phyloP scores from a whole-genome alignment of 306 rosid species.

The Pueraria montana region DNA sequence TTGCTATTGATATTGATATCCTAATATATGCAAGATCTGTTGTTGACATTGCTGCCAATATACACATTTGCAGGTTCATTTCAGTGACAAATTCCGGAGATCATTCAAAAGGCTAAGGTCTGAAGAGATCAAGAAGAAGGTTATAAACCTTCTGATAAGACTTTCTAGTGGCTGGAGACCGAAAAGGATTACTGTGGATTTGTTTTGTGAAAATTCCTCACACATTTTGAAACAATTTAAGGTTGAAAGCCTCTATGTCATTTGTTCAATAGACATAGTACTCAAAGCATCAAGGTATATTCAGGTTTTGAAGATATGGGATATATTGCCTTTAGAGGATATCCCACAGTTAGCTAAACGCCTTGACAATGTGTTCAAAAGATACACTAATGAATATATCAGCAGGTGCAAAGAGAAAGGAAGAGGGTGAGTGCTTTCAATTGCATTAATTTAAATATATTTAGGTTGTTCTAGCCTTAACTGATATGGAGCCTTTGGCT shows the following conservation, averaged over 20 bases:
- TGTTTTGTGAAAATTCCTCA: conserved; percentile 51
- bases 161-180: conserved; percentile 81
- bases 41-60: not conserved
- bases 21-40: not conserved
- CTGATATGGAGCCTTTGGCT: not conserved
- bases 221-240: conserved; percentile 59
- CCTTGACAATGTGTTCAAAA: conserved; percentile 53
- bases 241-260: conserved; percentile 56
- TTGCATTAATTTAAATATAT: not conserved
- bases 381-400: conserved; percentile 62
- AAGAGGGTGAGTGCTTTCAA: conserved; percentile 49
- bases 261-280: conserved; percentile 67
- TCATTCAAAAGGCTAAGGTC: conserved; percentile 60
- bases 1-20: not conserved
- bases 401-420: conserved; percentile 57
- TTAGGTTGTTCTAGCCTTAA: not conserved
- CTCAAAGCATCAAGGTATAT: conserved; percentile 41
- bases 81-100: conserved; percentile 61
- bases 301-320: conserved; percentile 78
- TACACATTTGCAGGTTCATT: conserved; percentile 56
- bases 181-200: conserved; percentile 27
- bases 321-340: conserved; percentile 61
- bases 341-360: conserved; percentile 55
- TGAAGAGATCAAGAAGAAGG: conserved; percentile 42
- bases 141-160: conserved; percentile 55